phyloP scores from a whole-genome alignment of 1,284 basidiomycete genomes.

The Apiotrichum siamense region DNA sequence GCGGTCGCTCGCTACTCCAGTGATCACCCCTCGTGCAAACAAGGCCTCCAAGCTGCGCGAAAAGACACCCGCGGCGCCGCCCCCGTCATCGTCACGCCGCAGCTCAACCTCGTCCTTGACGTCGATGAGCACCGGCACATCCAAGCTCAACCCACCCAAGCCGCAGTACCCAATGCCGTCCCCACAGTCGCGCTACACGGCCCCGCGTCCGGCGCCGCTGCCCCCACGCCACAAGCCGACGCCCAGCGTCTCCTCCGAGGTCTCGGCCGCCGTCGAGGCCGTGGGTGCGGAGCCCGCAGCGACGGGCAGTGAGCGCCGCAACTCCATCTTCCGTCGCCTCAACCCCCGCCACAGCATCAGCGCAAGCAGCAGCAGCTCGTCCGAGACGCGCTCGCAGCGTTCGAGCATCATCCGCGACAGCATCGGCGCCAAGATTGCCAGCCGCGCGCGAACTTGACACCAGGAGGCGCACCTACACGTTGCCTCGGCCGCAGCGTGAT shows the following conservation, averaged over 20 bases:
- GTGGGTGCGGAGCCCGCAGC: not conserved
- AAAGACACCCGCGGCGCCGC: not conserved
- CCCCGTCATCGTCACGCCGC: not conserved
- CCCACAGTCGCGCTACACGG: slow-evolving; percentile 4
- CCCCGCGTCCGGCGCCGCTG: slow-evolving; percentile 11
- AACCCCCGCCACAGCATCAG: not conserved
- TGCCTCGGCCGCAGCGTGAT: too few relatives aligned
- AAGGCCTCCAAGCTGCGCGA: slow-evolving; percentile 27
- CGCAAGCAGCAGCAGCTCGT: not conserved
- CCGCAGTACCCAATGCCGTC: slow-evolving; percentile 3
- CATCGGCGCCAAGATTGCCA: slow-evolving; percentile 11
- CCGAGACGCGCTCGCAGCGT: slow-evolving; percentile 20
- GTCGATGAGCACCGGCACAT: not conserved
- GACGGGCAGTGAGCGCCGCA: not conserved
- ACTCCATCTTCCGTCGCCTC: slow-evolving; percentile 1
- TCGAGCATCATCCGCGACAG: slow-evolving; percentile 25
- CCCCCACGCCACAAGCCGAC: slow-evolving; percentile 6
- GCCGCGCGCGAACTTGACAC: not conserved
- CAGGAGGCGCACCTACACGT: not conserved
- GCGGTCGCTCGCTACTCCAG: slow-evolving; percentile 22
- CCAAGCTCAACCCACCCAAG: slow-evolving; percentile 1
- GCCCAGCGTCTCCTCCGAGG: not conserved
- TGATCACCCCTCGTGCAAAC: slow-evolving; percentile 23
- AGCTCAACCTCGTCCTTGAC: slow-evolving; percentile 4
- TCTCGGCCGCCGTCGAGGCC: slow-evolving; percentile 1